Evolutionary conservation across 176 grass and related monocot species (phyloP).

Genomic region (Aegilops tauschii): DNA sequence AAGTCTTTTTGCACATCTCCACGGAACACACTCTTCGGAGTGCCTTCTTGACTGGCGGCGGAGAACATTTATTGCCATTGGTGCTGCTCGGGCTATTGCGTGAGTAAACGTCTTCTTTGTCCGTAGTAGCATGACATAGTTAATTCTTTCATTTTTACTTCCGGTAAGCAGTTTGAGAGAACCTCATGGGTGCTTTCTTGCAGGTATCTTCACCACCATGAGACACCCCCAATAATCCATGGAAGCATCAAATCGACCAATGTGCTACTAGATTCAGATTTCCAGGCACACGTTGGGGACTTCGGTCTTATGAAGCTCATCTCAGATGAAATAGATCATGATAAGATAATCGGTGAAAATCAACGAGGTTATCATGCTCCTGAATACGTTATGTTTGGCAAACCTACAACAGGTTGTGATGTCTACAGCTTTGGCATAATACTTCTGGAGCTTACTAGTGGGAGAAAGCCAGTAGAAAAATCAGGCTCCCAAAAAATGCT

Average conservation of each 20-base stretch:
- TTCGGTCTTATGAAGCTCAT: constrained; percentile 67
- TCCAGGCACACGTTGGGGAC: constrained; percentile 57
- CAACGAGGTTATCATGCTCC: constrained; percentile 72
- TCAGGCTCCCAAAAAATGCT: constrained; percentile 27
- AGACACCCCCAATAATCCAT: constrained; percentile 59
- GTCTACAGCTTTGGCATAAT: constrained; percentile 82
- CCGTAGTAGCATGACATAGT: background rate
- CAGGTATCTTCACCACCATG: constrained; percentile 67
- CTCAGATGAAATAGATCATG: constrained; percentile 49
- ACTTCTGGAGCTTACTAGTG: constrained; percentile 66
- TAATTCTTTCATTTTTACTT: background rate
- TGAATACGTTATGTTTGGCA: constrained; percentile 66
- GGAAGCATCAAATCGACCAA: constrained; percentile 73
- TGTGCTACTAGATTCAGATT: constrained; percentile 66
- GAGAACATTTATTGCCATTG: constrained; percentile 61
- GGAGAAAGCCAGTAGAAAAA: constrained; percentile 59
- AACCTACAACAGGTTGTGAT: constrained; percentile 60
- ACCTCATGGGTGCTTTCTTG: constrained; percentile 22
- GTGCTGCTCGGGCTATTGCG: constrained; percentile 55
- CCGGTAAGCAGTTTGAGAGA: background rate
- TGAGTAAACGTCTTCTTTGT: constrained; percentile 46
- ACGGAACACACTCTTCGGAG: constrained; percentile 61
- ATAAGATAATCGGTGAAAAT: constrained; percentile 54
- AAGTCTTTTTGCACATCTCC: constrained; percentile 70
- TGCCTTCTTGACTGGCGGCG: constrained; percentile 79